Evolutionary conservation across 2,329 filamentous ascomycete species (phyloP).

Genomic region (Fusarium begoniae): DNA sequence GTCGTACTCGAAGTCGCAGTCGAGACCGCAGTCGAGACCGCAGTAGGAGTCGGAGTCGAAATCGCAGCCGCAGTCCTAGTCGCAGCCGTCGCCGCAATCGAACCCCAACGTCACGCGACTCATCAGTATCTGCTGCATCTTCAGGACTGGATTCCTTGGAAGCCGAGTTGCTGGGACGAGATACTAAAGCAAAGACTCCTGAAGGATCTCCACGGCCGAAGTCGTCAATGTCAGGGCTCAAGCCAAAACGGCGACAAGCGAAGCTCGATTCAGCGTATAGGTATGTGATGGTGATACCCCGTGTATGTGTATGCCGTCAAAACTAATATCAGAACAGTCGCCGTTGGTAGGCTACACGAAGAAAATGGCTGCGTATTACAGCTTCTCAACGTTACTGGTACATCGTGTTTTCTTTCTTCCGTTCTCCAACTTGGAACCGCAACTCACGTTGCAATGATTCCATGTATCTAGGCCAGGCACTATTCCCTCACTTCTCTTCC

Average conservation of each 20-base stretch:
- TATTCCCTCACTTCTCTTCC: conserved; percentile 7
- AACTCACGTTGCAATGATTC: conserved; percentile 18
- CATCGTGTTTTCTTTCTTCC: conserved; percentile 19
- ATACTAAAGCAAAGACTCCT: conserved; percentile 45
- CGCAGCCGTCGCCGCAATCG: conserved; percentile 11
- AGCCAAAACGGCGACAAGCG: conserved; percentile 46
- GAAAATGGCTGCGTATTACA: not conserved
- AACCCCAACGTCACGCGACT: conserved; percentile 43
- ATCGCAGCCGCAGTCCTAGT: conserved; percentile 7
- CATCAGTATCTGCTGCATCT: conserved; percentile 45
- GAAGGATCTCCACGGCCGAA: conserved; percentile 37
- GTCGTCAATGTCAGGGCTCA: conserved; percentile 33
- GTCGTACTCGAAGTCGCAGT: conserved; percentile 4
- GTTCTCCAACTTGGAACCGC: conserved; percentile 8
- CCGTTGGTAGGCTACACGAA: conserved; percentile 45
- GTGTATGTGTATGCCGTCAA: not conserved
- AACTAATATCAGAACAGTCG: conserved; percentile 42
- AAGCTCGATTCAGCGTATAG: conserved; percentile 52
- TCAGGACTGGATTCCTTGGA: conserved; percentile 52
- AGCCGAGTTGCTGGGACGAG: conserved; percentile 50
- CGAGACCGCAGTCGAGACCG: not conserved
- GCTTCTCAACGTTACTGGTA: conserved; percentile 19
- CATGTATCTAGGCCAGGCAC: conserved; percentile 35
- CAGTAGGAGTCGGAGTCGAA: not conserved
- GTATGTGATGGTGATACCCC: conserved; percentile 31